Evolutionary conservation across 805 yeast genomes (phyloP).

Genomic region (Lipomyces starkeyi): DNA sequence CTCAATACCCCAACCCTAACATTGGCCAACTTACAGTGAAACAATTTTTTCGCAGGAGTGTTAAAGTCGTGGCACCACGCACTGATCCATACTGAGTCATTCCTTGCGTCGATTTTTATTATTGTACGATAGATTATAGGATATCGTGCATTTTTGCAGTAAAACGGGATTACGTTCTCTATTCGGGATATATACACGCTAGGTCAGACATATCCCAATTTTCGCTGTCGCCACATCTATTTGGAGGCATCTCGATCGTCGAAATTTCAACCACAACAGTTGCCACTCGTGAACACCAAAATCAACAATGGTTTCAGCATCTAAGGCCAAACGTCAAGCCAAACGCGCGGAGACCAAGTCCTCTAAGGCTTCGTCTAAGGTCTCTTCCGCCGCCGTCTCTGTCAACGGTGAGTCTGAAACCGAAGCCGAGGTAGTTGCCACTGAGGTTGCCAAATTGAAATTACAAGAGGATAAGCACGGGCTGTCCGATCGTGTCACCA

Average conservation of each 20-base stretch:
- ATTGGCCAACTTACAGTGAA: background rate
- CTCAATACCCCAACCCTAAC: too few species aligned
- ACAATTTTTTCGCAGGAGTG: background rate
- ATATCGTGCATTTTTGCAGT: background rate
- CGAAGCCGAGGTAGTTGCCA: constrained; percentile 57
- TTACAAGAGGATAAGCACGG: constrained; percentile 94
- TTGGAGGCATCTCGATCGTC: background rate
- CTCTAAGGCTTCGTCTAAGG: constrained; percentile 46
- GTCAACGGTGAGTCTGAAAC: constrained; percentile 42
- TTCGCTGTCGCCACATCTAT: background rate
- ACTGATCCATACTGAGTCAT: background rate
- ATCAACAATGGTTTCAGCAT: constrained; percentile 63
- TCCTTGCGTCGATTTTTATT: background rate
- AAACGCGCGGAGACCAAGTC: constrained; percentile 84
- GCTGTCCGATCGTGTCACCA: constrained; percentile 93
- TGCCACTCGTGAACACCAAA: background rate
- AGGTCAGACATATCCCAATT: background rate
- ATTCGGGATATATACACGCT: background rate
- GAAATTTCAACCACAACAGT: background rate
- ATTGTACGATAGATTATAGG: background rate
- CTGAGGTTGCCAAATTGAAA: constrained; percentile 83
- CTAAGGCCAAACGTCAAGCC: constrained; percentile 98
- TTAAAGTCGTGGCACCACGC: background rate
- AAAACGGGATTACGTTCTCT: background rate
- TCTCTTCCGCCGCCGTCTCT: constrained; percentile 34